These are phyloP conservation scores for Trichoderma semiorbis DNA, from an alignment of 2,329 filamentous ascomycete genomes.

Conservation along the genomic window DNA sequence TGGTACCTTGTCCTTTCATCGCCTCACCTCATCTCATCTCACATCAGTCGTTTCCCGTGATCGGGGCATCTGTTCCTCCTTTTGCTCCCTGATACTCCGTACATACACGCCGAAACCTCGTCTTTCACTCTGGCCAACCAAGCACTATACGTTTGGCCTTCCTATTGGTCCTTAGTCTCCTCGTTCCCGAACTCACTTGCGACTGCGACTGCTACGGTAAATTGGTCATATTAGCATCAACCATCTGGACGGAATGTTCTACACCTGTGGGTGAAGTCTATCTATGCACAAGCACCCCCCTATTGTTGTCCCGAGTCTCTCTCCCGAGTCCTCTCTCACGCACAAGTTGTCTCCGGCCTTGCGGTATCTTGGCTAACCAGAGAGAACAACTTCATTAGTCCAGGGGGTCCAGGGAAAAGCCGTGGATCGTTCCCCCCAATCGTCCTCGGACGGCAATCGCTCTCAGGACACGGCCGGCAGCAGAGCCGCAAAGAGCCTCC, in stretches of 20 bases:
- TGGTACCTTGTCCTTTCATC: background rate
- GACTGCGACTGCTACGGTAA: background rate
- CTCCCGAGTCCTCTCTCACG: too few relatives aligned
- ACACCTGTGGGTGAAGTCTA: slow-evolving; percentile 10
- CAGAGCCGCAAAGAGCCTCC: slow-evolving; percentile 54
- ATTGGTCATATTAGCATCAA: background rate
- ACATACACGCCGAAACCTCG: background rate
- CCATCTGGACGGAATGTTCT: slow-evolving; percentile 1
- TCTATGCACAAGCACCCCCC: background rate
- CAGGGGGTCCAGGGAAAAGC: slow-evolving; percentile 5
- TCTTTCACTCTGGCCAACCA: background rate
- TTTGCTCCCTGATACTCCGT: background rate
- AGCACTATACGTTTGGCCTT: background rate
- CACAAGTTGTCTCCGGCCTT: background rate
- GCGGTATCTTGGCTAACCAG: background rate
- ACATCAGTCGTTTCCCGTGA: background rate
- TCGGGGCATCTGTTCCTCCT: background rate
- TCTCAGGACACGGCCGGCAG: slow-evolving; percentile 36
- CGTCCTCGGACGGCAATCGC: slow-evolving; percentile 30
- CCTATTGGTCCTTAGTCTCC: background rate
- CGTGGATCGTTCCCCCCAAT: slow-evolving; percentile 5
- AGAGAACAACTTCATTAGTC: background rate
- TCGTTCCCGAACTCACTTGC: background rate
- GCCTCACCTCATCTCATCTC: background rate
- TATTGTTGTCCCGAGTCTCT: background rate